A percentile compares a stretch with the other conserved stretches of the same genome.
Evolutionary conservation across 176 grass and related monocot species (phyloP).

Genomic region (Oryza brachyantha): DNA sequence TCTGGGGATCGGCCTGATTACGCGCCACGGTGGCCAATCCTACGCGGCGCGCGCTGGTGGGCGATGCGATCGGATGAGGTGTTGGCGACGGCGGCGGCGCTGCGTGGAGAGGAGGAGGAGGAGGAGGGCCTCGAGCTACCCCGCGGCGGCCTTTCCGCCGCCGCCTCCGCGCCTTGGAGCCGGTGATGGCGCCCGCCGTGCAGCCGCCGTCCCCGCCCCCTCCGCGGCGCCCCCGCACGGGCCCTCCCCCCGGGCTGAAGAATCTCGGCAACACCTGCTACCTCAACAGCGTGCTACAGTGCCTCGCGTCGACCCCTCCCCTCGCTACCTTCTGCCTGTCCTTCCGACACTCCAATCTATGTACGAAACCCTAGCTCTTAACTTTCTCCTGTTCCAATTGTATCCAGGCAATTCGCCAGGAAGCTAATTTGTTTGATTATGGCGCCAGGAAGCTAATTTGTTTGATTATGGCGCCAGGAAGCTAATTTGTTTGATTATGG

Average conservation of each 20-base stretch:
- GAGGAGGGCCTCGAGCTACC: conserved; percentile 30
- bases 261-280: conserved; percentile 98
- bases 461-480: conserved; percentile 55
- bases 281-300: conserved; percentile 97
- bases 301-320: conserved; percentile 83
- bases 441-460: no score
- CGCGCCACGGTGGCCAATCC: conserved; percentile 33
- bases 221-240: conserved; percentile 51
- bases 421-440: conserved; percentile 6
- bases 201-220: conserved; percentile 28
- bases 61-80: conserved; percentile 81
- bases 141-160: neutral
- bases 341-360: conserved; percentile 70
- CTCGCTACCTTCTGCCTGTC: conserved; percentile 79
- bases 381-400: neutral
- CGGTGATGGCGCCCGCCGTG: conserved; percentile 58
- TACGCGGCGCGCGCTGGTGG: conserved; percentile 33
- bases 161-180: conserved; percentile 25
- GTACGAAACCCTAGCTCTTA: conserved; percentile 55
- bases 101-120: conserved; percentile 41
- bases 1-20: neutral
- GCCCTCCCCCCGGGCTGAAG: conserved; percentile 72
- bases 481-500: conserved; percentile 28
- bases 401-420: neutral
- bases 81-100: conserved; percentile 50